Conservation (phyloP, 495 filamentous ascomycete species). For the Gamarada debralockiae region DNA sequence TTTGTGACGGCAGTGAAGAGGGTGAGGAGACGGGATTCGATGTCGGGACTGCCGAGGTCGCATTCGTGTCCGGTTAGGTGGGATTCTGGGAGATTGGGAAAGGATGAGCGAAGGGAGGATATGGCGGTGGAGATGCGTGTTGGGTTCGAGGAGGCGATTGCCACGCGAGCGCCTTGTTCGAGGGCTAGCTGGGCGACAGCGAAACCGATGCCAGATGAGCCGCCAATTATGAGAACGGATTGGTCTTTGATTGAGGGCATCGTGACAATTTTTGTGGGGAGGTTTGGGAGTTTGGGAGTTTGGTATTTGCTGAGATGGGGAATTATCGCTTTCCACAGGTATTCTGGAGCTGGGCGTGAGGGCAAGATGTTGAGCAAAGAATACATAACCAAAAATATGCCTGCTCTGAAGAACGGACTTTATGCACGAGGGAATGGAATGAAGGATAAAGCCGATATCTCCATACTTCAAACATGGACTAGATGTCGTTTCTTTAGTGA, state of each 20-base stretch:
- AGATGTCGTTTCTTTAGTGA: no score
- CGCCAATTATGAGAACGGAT: constrained; percentile 13
- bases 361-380: no score
- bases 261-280: no score
- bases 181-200: constrained; percentile 45
- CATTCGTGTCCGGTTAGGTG: constrained; percentile 32
- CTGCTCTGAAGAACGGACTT: no score
- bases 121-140: constrained; percentile 37
- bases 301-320: no score
- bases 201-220: constrained; percentile 46
- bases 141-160: constrained; percentile 47
- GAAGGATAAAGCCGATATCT: no score
- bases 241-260: constrained; percentile 10
- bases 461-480: no score
- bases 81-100: constrained; percentile 22
- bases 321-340: no score
- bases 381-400: no score
- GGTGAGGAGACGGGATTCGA: constrained; percentile 41
- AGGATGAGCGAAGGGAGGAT: neutral
- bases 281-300: neutral
- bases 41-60: constrained; percentile 41
- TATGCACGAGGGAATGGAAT: no score
- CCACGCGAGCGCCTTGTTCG: constrained; percentile 44
- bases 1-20: constrained; percentile 39
- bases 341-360: no score